Evolutionary conservation across 140 eudicot genomes (phyloP), one percentile per base, ranked within the genome.

Genomic region (Erigeron philadelphicus): DNA sequence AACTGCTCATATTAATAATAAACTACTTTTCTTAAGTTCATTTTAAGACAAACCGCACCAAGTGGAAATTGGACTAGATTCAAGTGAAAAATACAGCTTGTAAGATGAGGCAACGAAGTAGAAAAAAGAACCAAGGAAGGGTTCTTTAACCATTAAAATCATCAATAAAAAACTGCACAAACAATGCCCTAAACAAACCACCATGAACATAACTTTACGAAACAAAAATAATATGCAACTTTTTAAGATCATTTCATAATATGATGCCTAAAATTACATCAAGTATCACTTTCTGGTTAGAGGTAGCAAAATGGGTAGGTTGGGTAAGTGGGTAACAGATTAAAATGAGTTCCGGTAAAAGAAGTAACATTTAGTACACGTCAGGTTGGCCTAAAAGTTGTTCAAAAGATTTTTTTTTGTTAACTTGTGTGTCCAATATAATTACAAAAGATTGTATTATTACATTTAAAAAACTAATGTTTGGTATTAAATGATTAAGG

Each of bases 391-490:
- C 67, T 8, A 58, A 58, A 23, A 58, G 13, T 4, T 25, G 61
- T 50, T 10, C 49, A 49, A 8, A 3, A 31, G 13, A 2, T 16
- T 9, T 68, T 1, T 31, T 31, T 4, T 19, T 65, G 18, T 10
- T 4, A 68, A 31, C 16, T 67, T 49, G 61, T 67, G 61, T 67
- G n/a, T 35, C 62, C 21, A 35, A 9, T 50, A 67, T 9, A 66
- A 66, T 25, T 23, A 47, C 25, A 47, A 23, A 23, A 50, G 16
- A 50, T 0, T 50, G 17, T n/a, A 54, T 16, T 4, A 17, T 2
- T 17, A 11, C 17, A 17, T n/a, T 54, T 13, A 54, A 54, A 54
- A 17, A 17, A 3, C 62, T 17, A 56, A 6, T 17, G 9, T 4
- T 56, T 9, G 18, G 4, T 18, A 19, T n/a, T 55, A 67, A 50